A percentile compares a stretch with the other conserved stretches of the same genome.
These are phyloP conservation scores for Aspergillus luchuensis DNA, from an alignment of 2,329 filamentous ascomycete genomes.

Conservation along the genomic window DNA sequence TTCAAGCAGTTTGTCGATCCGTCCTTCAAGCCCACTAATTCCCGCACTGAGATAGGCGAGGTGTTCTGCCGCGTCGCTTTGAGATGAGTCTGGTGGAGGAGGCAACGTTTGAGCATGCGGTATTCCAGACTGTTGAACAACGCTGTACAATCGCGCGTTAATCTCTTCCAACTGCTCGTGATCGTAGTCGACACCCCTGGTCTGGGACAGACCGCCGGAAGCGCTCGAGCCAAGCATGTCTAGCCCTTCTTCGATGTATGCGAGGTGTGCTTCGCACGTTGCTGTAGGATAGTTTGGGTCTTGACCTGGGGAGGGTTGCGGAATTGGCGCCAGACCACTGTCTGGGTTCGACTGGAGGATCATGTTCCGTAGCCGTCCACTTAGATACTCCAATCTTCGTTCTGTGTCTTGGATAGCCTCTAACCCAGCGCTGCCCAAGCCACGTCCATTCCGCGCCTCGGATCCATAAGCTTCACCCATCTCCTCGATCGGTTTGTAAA, in stretches of 20 bases:
- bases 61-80: slow-evolving; percentile 65
- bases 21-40: slow-evolving; percentile 75
- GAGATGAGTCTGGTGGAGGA: slow-evolving; percentile 60
- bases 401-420: slow-evolving; percentile 64
- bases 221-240: slow-evolving; percentile 59
- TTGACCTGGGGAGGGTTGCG: slow-evolving; percentile 33
- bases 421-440: slow-evolving; percentile 24
- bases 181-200: slow-evolving; percentile 35
- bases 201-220: slow-evolving; percentile 8
- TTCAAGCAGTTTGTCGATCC: slow-evolving; percentile 76
- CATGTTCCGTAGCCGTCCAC: slow-evolving; percentile 65
- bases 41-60: slow-evolving; percentile 75
- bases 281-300: slow-evolving; percentile 31
- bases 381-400: slow-evolving; percentile 67
- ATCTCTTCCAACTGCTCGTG: slow-evolving; percentile 61
- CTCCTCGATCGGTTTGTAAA: slow-evolving; percentile 70
- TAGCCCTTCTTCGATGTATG: slow-evolving; percentile 70
- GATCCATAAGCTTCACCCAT: slow-evolving; percentile 53
- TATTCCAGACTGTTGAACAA: slow-evolving; percentile 54
- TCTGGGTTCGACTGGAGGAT: slow-evolving; percentile 54
- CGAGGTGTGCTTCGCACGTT: slow-evolving; percentile 59
- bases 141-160: slow-evolving; percentile 64
- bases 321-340: slow-evolving; percentile 41
- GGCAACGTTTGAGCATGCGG: slow-evolving; percentile 52
- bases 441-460: slow-evolving; percentile 25